These are phyloP conservation scores for Dunaliella sp. DNA, from an alignment of 139 green algal species.

Conservation along the genomic window DNA sequence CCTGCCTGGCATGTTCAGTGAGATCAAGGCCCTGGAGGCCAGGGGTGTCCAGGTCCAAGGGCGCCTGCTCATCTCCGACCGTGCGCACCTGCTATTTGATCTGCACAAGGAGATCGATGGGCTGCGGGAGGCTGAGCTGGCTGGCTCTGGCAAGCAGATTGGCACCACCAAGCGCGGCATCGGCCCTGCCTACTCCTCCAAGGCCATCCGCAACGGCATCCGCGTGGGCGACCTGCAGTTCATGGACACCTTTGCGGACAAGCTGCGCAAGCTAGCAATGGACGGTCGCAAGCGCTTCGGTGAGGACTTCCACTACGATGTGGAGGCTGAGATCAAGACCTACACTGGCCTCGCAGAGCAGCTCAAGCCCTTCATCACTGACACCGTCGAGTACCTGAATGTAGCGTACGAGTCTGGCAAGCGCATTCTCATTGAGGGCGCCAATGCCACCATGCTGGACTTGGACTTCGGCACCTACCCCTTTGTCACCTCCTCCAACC, in stretches of 20 bases:
- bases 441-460: constrained; percentile 99
- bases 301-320: constrained; percentile 71
- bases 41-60: constrained; percentile 52
- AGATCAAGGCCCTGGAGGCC: constrained; percentile 73
- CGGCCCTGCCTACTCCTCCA: constrained; percentile 93
- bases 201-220: constrained; percentile 93
- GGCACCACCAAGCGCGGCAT: constrained; percentile 98
- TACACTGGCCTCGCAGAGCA: constrained; percentile 70
- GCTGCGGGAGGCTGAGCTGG: constrained; percentile 87
- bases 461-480: constrained; percentile 99
- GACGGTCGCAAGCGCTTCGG: constrained; percentile 79
- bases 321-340: constrained; percentile 80
- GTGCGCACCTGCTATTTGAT: constrained; percentile 98
- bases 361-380: constrained; percentile 76
- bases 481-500: constrained; percentile 98
- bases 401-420: constrained; percentile 59
- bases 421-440: constrained; percentile 96
- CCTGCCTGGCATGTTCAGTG: constrained; percentile 90
- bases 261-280: constrained; percentile 67
- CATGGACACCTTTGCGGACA: constrained; percentile 61
- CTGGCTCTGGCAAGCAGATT: constrained; percentile 66
- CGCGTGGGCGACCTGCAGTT: constrained; percentile 86
- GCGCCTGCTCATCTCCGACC: constrained; percentile 76
- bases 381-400: constrained; percentile 86
- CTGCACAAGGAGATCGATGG: constrained; percentile 98